Evolutionary conservation across 257 asterid species (phyloP).

Genomic region (Orobanche coerulescens): DNA sequence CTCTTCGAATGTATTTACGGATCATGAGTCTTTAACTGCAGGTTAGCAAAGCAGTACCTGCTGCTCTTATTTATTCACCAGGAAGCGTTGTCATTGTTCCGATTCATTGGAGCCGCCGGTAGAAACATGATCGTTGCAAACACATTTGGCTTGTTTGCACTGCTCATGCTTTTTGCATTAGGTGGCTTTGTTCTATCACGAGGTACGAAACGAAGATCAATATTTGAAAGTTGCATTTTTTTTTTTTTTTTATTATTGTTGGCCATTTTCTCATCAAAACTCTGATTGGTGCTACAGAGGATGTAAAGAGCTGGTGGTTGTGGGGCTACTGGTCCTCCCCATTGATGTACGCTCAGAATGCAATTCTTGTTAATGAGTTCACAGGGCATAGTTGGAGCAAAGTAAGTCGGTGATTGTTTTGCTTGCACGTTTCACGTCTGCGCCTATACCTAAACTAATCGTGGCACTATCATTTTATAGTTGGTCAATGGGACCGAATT

Average conservation of each 20-base stretch:
- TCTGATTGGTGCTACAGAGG: constrained; percentile 22
- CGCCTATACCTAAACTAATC: background rate
- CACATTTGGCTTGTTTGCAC: constrained; percentile 39
- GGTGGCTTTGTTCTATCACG: constrained; percentile 59
- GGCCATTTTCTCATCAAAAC: background rate
- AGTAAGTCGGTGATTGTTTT: constrained; percentile 30
- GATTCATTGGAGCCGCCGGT: constrained; percentile 45
- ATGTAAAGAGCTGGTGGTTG: constrained; percentile 52
- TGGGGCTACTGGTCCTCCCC: constrained; percentile 84
- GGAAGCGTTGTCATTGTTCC: constrained; percentile 46
- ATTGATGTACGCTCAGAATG: constrained; percentile 71
- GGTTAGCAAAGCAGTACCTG: constrained; percentile 42
- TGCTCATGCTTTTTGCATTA: constrained; percentile 34
- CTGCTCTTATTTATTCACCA: constrained; percentile 41
- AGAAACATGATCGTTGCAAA: constrained; percentile 52
- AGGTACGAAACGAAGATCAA: constrained; percentile 28
- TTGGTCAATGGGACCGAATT: constrained; percentile 27
- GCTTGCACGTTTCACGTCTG: background rate
- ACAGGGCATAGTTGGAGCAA: constrained; percentile 65
- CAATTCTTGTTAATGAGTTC: constrained; percentile 63
- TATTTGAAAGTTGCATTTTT: background rate
- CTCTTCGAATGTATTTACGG: background rate
- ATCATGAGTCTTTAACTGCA: background rate
- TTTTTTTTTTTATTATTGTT: too few relatives aligned
- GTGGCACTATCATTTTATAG: background rate